Base-by-base conservation (phyloP, 371 early-diverging fungal species). In the Haplosporangium sp. region DNA sequence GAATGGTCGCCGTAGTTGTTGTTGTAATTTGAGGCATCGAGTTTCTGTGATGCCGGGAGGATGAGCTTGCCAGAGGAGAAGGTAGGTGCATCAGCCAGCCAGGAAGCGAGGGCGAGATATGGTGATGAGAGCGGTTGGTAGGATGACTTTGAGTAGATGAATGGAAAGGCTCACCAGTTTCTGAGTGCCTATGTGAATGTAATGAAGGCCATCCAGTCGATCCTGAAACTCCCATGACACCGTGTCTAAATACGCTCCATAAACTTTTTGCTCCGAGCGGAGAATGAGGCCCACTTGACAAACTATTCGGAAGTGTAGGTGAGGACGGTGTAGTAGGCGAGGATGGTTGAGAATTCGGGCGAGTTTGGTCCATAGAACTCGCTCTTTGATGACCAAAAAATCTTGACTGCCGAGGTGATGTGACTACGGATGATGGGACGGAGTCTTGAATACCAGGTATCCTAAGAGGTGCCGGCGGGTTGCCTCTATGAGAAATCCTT, bases 151-250 rank as follows among this genome's bases (percentile, higher is more conserved):
- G 76, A 42, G n/a, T 44, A 1, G 71, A 10, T 2, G 66, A 65
- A 11, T 47, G 48, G 9, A 56, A 65, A 6, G 53, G 59, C n/a
- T 73, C 74, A 19, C 47, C 44, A 8, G 65, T 37, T 37, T 74
- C 71, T 8, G 61, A 19, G 17, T 70, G 55, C 48, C 75, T 64
- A 19, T 74, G 67, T 6, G 74, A 58, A 37, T 74, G 67, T 37
- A 81, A 50, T 13, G 71, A 74, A 2, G 74, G 75, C 81, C 81
- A 81, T 34, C 75, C 71, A 4, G 69, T n/a, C 7, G 75, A 65
- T 53, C 81, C 81, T 17, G 81, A 81, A 6, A 81, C 81, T 9
- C 81, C 81, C 81, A 81, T 81, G 20, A 81, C 75, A 1, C 81
- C 81, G 45, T 81, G 81, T 19, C 81, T 59, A 44, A 81, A 74